Evolutionary conservation across 192 early-diverging fungal genomes (phyloP), one percentile per base, ranked within the genome.

Genomic region (Obelidium mucronatum): DNA sequence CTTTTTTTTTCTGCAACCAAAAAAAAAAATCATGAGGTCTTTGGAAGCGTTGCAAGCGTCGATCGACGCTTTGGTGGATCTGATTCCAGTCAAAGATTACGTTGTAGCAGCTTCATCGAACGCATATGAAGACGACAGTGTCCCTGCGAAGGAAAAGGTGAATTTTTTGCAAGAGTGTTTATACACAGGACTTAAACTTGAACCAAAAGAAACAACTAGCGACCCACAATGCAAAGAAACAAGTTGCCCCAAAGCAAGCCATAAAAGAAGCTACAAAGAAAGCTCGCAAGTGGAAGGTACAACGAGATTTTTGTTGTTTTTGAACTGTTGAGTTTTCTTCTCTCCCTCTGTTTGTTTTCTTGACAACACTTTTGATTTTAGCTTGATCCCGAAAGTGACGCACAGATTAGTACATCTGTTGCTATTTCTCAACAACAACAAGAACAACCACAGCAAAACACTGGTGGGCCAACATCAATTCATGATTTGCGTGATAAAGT

Each of bases 71-170:
- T 83, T 96, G 44, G 83, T 96, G 40, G 86, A 92, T 54, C 85
- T 93, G 71, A 94, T 96, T 79, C 95, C 95, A 36, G 89, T 92
- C 58, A 91, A 93, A 81, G 92, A 90, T 76, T 96, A 96, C 79
- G 83, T 95, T 28, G 86, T 88, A n/a, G n/a, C n/a, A n/a, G n/a
- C n/a, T n/a, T n/a, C n/a, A n/a, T 33, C 66, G 15, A 36, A 51
- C n/a, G 42, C 19, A 52, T 42, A 26, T n/a, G 24, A 8, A 5
- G 55, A 58, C 24, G 55, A 58, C 30, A 26, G 26, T 24, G 30
- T 31, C 24, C 26, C 55, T 22, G 8, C 55, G 17, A 58, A 31
- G 55, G 55, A 58, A 11, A 58, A 58, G 24, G 55, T 58, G 8
- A 11, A 19, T 48, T 48, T 48, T 48, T n/a, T n/a, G n/a, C n/a